Base-by-base conservation (phyloP, 306 rosid genomes). In the Vicia faba region DNA sequence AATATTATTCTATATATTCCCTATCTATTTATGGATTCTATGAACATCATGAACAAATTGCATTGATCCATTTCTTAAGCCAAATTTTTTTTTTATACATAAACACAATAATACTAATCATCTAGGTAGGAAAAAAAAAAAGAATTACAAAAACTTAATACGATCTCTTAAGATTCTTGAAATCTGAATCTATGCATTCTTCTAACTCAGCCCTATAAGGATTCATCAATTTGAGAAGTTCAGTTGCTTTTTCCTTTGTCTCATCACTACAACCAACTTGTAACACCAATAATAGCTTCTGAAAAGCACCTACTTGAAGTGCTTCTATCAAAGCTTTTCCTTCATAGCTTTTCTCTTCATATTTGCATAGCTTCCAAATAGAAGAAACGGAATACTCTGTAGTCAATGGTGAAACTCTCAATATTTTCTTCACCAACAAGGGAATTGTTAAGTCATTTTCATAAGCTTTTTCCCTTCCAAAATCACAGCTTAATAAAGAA, bases 151-250 rank as follows among this genome's bases (percentile, higher is more conserved):
- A n/a, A 50, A 58, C 23, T 75, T 69, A 85, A 71, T 75, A 86
- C 5, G 95, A 84, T 73, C 95, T 82, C 74, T 79, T 80, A 16
- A 89, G 76, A 80, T 75, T 77, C 78, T 83, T 89, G 76, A 75
- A 86, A 83, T 86, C 96, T 36, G 96, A 79, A 55, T 89, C 96
- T 25, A 86, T 81, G 74, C 96, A 89, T 54, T 86, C 96, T 59
- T 86, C 96, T 81, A 86, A 70, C 4, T 83, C 82, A 50, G 82
- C 70, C 62, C 90, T 78, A 13, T 79, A 83, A 68, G 88, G 92
- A 84, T 89, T 89, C 80, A 89, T 15, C 57, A 86, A 5, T 50
- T 89, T 89, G 57, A 89, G 79, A 80, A 87, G 84, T 51, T 87
- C 89, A 14, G 86, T 86, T 4, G 80, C 80, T 74, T 83, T 89